Evolutionary conservation across 2,329 filamentous ascomycete genomes (phyloP).

Genomic region (Aspergillus niger): DNA sequence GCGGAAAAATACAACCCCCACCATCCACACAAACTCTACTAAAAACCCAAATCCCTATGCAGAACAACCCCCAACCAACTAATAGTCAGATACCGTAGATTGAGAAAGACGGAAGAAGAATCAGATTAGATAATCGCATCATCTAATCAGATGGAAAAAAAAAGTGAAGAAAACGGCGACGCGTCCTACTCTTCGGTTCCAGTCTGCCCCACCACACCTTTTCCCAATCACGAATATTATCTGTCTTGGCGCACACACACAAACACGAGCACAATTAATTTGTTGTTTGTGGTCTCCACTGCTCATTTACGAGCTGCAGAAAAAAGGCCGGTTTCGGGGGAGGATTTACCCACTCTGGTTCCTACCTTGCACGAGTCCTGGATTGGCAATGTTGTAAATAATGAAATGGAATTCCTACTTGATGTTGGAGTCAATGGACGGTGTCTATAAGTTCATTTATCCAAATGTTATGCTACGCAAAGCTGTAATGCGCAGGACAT

Average conservation of each 20-base stretch:
- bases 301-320: too few relatives aligned
- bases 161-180: neutral
- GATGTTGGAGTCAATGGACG: too few relatives aligned
- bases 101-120: neutral
- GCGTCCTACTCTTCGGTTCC: neutral
- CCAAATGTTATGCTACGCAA: too few relatives aligned
- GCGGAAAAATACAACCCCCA: neutral
- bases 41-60: neutral
- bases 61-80: neutral
- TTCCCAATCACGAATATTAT: neutral
- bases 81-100: neutral
- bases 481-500: too few relatives aligned
- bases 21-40: neutral
- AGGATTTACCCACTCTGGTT: too few relatives aligned
- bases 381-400: too few relatives aligned
- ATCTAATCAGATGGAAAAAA: neutral
- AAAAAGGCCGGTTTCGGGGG: too few relatives aligned
- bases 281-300: neutral
- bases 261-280: neutral
- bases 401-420: too few relatives aligned
- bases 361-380: too few relatives aligned
- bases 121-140: neutral
- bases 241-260: neutral
- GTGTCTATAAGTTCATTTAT: rapidly evolving
- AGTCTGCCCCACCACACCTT: neutral